A percentile compares a stretch with the other conserved stretches of the same genome.
Conservation (phyloP, 768 basidiomycete species). For the Pisolithus tinctorius region DNA sequence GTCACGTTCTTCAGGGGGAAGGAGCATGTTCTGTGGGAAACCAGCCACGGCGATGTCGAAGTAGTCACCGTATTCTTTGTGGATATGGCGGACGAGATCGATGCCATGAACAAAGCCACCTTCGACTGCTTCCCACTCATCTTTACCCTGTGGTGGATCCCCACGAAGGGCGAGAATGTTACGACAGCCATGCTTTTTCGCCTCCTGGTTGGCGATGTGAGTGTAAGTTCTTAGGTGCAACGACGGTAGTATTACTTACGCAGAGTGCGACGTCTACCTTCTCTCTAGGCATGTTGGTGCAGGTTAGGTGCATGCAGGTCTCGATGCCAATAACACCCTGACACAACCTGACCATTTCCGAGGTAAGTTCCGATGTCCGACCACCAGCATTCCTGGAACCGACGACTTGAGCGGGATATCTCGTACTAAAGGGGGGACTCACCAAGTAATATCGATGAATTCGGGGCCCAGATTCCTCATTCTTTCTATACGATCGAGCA, state of each 20-base stretch:
- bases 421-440: constrained; percentile 11
- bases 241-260: constrained; percentile 42
- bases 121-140: constrained; percentile 89
- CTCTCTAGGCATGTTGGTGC: constrained; percentile 96
- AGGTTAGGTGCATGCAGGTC: constrained; percentile 98
- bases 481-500: constrained; percentile 96
- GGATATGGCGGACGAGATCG: constrained; percentile 89
- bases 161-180: constrained; percentile 93
- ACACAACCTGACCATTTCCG: constrained; percentile 91
- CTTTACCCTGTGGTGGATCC: constrained; percentile 83
- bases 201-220: constrained; percentile 50
- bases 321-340: constrained; percentile 90
- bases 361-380: constrained; percentile 88
- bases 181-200: constrained; percentile 81
- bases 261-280: constrained; percentile 88
- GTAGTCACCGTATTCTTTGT: constrained; percentile 76
- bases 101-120: constrained; percentile 87
- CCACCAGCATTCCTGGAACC: constrained; percentile 87
- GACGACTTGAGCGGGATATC: constrained; percentile 3
- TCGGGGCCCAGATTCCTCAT: constrained; percentile 95
- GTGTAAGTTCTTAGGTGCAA: constrained; percentile 3
- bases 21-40: constrained; percentile 77
- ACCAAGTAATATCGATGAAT: constrained; percentile 98
- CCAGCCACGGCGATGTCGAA: constrained; percentile 94
- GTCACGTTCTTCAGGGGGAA: constrained; percentile 66